Evolutionary conservation across 2,329 filamentous ascomycete genomes (phyloP).

Genomic region (Zasmidium angulare): DNA sequence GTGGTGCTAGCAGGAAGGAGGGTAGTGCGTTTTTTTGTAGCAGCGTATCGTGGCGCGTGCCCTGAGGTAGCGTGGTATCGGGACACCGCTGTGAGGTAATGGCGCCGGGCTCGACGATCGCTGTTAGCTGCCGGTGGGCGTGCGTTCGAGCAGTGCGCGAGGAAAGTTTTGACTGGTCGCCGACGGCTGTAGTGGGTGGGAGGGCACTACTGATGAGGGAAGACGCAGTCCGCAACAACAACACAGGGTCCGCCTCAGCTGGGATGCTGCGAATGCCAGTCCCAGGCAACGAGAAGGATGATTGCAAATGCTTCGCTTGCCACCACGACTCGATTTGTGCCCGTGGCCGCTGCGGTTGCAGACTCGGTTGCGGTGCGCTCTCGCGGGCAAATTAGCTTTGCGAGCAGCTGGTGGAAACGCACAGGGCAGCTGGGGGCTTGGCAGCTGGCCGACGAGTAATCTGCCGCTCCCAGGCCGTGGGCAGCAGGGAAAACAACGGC

Average conservation of each 20-base stretch:
- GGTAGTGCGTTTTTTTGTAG: conserved; percentile 30
- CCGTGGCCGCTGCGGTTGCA: conserved; percentile 7
- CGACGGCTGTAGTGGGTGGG: conserved; percentile 21
- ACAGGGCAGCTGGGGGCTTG: conserved; percentile 14
- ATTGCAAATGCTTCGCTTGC: neutral
- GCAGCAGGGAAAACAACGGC: conserved; percentile 17
- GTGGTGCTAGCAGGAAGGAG: conserved; percentile 28
- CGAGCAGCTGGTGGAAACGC: conserved; percentile 10
- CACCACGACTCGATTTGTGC: neutral
- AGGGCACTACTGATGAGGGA: no score
- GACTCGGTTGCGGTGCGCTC: conserved; percentile 16
- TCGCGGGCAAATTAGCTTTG: conserved; percentile 16
- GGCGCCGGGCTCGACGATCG: conserved; percentile 30
- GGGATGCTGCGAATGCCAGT: neutral
- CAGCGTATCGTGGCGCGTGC: conserved; percentile 35
- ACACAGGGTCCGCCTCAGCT: neutral
- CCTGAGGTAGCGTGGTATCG: conserved; percentile 37
- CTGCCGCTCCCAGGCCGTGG: conserved; percentile 14
- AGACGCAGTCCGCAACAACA: conserved; percentile 1
- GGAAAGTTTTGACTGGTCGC: conserved; percentile 21
- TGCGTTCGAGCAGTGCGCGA: conserved; percentile 23
- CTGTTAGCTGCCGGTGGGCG: conserved; percentile 30
- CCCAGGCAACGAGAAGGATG: no score
- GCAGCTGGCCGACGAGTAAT: conserved; percentile 16
- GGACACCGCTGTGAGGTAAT: conserved; percentile 35